Conservation (phyloP, 768 basidiomycete genomes). For the Macrolepiota dolichaula region DNA sequence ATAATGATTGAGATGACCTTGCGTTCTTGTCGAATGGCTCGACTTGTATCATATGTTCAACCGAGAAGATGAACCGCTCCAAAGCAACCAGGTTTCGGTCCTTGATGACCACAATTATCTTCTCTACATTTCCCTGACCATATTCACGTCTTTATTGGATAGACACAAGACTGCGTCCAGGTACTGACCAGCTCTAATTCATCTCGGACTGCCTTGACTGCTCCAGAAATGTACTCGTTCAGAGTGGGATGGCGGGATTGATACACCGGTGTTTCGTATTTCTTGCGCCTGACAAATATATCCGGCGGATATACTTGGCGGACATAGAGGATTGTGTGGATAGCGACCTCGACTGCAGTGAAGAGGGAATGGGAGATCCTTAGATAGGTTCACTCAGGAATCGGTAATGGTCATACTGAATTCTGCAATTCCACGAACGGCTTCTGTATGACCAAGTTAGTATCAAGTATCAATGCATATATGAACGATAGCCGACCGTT, state of each 20-base stretch:
- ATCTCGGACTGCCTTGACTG: slow-evolving; percentile 76
- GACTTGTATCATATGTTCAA: slow-evolving; percentile 78
- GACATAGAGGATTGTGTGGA: slow-evolving; percentile 89
- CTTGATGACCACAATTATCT: slow-evolving; percentile 83
- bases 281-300: slow-evolving; percentile 82
- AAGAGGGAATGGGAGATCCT: neutral
- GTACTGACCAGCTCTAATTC: slow-evolving; percentile 64
- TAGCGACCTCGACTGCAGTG: slow-evolving; percentile 81
- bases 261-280: slow-evolving; percentile 88
- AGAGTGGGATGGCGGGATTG: slow-evolving; percentile 91
- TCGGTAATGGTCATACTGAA: slow-evolving; percentile 50
- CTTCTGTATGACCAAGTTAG: slow-evolving; percentile 38
- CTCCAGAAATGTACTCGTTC: slow-evolving; percentile 87
- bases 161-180: neutral
- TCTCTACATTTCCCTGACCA: slow-evolving; percentile 69
- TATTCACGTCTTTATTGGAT: neutral
- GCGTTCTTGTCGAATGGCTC: slow-evolving; percentile 69
- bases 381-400: neutral
- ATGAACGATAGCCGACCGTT: slow-evolving; percentile 23
- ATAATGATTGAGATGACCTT: slow-evolving; percentile 36
- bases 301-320: slow-evolving; percentile 89
- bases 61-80: slow-evolving; percentile 88
- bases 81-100: slow-evolving; percentile 73
- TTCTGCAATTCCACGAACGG: slow-evolving; percentile 61
- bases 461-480: neutral